Evolutionary conservation across 164 flowering plant genomes (phyloP), one percentile per base, ranked within the genome.

Genomic region (grape (Vitis vinifera)): DNA sequence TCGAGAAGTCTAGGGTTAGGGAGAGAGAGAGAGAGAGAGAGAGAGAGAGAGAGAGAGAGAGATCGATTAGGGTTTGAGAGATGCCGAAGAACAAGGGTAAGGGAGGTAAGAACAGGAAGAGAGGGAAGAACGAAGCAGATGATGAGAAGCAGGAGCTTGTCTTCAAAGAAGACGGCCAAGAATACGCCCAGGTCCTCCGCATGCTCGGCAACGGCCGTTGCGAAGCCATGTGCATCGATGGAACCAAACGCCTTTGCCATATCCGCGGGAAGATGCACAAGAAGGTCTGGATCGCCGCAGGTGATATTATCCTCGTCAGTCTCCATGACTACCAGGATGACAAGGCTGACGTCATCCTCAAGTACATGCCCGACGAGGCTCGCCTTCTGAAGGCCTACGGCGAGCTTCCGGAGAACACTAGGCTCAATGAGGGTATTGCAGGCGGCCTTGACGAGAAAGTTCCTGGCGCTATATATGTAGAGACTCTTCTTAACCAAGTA

Each of bases 131-230:
- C 53, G 85, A 81, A 63, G 85, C 85, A 0, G 85, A 81, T 19
- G 85, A 81, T 47, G 82, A 81, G 66, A 81, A 81, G 78, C 76
- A 82, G 1, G 85, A 81, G 75, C 85, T 81, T 1, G 71, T 81
- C 1, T 81, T 81, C 68, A 81, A 81, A 69, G 85, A 81, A 59
- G 85, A 81, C 51, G 85, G 85, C 7, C 82, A 81, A 60, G 85
- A 81, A 61, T 81, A 81, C 52, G 85, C 85, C 11, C 85, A 81
- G 59, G 85, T 81, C 27, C 78, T 76, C 19, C 73, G 79, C 7
- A 80, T 77, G 83, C 86, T 85, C 52, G 89, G 89, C 0, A 85
- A 85, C 67, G 89, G 89, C 56, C 82, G 89, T 3, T 85, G 89
- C 64, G 89, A 85, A 66, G 86, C 88, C 27, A 79, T 68, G 79